Base-by-base conservation (phyloP, 2,329 filamentous ascomycete genomes). In the Aspergillus sergii region DNA sequence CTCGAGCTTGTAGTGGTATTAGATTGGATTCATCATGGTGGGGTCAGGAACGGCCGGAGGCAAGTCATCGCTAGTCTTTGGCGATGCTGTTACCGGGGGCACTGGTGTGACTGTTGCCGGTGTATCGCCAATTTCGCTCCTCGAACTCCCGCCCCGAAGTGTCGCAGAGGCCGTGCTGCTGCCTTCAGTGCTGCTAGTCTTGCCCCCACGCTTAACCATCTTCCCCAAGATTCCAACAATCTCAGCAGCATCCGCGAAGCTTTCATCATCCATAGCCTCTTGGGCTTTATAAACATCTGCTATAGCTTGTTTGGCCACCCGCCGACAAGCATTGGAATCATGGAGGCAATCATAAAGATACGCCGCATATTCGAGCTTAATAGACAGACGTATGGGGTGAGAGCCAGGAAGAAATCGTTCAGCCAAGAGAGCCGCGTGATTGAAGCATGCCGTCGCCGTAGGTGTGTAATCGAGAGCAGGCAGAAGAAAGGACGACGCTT, bases 331-430 rank as follows among this genome's bases (percentile, higher is more conserved):
- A 26, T 94, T 89, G 54, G 86, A 83, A 70, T 98, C 93, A 74
- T 95, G 92, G 2, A 92, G 84, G 73, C 94, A 98, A 74, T 98
- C 95, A 82, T 94, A 97, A 1, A 97, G 82, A 75, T 97, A 99
- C 0, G 94, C 94, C 16, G 91, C 88, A 75, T 96, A 96, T 76
- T 99, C 95, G 1, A 96, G 90, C 72, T 95, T 95, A 58, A 96
- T 90, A 0, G 92, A 96, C 0, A 99, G 82, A 1, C 94, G 90
- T 19, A 99, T 82, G 0, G 95, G 95, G 74, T 98, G 93, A 0
- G 92, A 96, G 3, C 94, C 93, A 76, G 93, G 92, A 1, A 98
- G 86, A 11, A 93, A 83, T 30, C 83, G 81, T 55, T 94, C 91
- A 2, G 94, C 91, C 3, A 97, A 84, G 0, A 84, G 80, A 7